Base-by-base conservation (phyloP, 352 stramenopile genomes). In the Pythium folliculosum region DNA sequence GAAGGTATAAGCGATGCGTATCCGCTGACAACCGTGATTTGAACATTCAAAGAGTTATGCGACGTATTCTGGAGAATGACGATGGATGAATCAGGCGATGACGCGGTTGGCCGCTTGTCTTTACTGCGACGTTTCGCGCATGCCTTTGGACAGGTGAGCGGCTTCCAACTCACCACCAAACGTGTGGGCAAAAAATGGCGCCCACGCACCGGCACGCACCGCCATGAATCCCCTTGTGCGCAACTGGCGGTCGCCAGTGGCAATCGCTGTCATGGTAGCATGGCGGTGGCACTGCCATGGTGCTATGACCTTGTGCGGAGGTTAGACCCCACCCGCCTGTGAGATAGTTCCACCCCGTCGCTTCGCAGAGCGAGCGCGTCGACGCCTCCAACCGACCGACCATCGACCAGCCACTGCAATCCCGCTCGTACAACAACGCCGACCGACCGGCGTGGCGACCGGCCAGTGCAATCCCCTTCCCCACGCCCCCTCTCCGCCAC, bases 361-460 rank as follows among this genome's bases (percentile, higher is more conserved):
- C 35, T 16, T 40, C 12, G 35, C 12, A 7, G 8, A 7, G 35
- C 35, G 35, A 40, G 35, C 12, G 35, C 35, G 45, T 51, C n/a
- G 45, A 51, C 44, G 16, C 22, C 17, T 19, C 30, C 53, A 32
- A 60, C 53, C 53, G 35, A 21, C 53, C 53, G 53, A 16, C 53
- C 8, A 10, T 21, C 53, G 53, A 60, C 53, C 53, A 21, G 30
- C 53, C 53, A 60, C 53, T 60, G 53, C 53, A 60, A 60, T 60
- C 53, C 37, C 27, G 49, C 49, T 23, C 25, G 49, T 56, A 38
- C n/a, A 23, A 53, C 22, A 30, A 13, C 7, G 27, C 53, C 53
- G 53, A 47, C 53, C 53, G 53, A 60, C 53, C 53, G 1, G 0
- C 14, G 44, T 2, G 4, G 5, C 53, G 32, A 60, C 53, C 37